A percentile compares a stretch with the other conserved stretches of the same genome.
These are phyloP conservation scores for Yarrowia yakushimensis DNA, from an alignment of 805 yeast genomes.

Conservation along the genomic window DNA sequence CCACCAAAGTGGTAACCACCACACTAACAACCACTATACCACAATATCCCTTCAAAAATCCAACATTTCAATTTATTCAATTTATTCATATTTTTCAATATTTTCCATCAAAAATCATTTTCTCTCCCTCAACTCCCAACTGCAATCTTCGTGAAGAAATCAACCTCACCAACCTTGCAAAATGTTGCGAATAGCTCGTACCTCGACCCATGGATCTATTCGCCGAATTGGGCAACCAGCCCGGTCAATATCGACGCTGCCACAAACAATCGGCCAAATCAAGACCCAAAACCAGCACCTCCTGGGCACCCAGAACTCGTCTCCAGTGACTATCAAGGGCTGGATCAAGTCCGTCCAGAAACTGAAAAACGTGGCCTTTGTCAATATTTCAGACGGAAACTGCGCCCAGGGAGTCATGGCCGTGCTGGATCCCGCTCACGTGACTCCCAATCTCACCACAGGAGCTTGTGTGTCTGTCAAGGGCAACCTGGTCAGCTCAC, in stretches of 20 bases:
- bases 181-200: neutral
- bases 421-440: conserved; percentile 39
- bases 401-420: conserved; percentile 53
- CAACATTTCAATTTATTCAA: too few species aligned
- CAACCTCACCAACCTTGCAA: neutral
- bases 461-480: conserved; percentile 47
- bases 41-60: too few species aligned
- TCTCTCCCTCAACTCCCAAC: too few species aligned
- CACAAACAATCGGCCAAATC: conserved; percentile 20
- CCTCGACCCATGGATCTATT: too few species aligned
- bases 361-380: conserved; percentile 73
- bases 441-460: conserved; percentile 37
- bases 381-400: conserved; percentile 80
- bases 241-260: neutral
- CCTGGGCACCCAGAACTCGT: neutral
- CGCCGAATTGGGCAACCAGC: too few species aligned
- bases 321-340: conserved; percentile 55
- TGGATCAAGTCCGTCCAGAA: conserved; percentile 70
- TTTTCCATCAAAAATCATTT: too few species aligned
- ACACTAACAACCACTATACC: too few species aligned
- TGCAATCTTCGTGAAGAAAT: too few species aligned
- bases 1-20: too few species aligned
- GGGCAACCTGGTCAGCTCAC: conserved; percentile 47
- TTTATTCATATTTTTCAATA: too few species aligned
- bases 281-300: conserved; percentile 27